These are phyloP conservation scores for Purpureocillium takamizusanense DNA, from an alignment of 2,329 filamentous ascomycete species.

Conservation along the genomic window DNA sequence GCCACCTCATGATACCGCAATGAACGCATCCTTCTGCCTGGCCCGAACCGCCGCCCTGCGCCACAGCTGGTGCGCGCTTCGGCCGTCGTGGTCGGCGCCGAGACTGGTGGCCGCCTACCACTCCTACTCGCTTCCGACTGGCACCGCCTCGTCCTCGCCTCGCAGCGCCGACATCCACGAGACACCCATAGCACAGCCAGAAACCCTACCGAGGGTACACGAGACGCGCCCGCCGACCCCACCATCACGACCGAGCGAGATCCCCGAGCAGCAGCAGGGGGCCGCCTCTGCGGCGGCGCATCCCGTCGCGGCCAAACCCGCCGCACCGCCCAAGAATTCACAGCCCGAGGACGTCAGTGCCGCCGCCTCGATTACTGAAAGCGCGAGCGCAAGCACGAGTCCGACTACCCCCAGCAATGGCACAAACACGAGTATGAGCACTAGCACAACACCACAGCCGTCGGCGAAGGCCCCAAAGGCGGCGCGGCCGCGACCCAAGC, in stretches of 20 bases:
- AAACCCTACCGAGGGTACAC: slow-evolving; percentile 38
- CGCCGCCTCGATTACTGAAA: background rate
- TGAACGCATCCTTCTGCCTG: slow-evolving; percentile 24
- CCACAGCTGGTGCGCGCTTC: slow-evolving; percentile 27
- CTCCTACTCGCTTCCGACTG: slow-evolving; percentile 39
- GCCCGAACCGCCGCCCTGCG: slow-evolving; percentile 30
- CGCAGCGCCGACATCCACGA: slow-evolving; percentile 35
- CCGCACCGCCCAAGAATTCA: too few species aligned
- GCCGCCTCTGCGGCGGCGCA: too few species aligned
- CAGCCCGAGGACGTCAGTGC: too few species aligned
- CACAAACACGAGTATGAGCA: too few species aligned
- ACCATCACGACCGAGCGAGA: slow-evolving; percentile 12
- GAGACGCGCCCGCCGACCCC: slow-evolving; percentile 38
- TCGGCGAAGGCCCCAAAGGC: slow-evolving; percentile 30
- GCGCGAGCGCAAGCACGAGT: too few species aligned
- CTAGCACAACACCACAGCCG: slow-evolving; percentile 8
- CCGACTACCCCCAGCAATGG: too few species aligned
- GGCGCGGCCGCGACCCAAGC: slow-evolving; percentile 22
- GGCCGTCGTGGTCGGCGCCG: slow-evolving; percentile 30
- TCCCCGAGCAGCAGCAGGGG: background rate
- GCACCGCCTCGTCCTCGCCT: slow-evolving; percentile 25
- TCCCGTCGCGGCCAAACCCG: too few species aligned
- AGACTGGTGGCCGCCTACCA: slow-evolving; percentile 34
- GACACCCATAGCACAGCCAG: slow-evolving; percentile 36
- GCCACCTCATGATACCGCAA: slow-evolving; percentile 2